Base-by-base conservation (phyloP, 2,329 filamentous ascomycete species). In the Cladosporium phlei region DNA sequence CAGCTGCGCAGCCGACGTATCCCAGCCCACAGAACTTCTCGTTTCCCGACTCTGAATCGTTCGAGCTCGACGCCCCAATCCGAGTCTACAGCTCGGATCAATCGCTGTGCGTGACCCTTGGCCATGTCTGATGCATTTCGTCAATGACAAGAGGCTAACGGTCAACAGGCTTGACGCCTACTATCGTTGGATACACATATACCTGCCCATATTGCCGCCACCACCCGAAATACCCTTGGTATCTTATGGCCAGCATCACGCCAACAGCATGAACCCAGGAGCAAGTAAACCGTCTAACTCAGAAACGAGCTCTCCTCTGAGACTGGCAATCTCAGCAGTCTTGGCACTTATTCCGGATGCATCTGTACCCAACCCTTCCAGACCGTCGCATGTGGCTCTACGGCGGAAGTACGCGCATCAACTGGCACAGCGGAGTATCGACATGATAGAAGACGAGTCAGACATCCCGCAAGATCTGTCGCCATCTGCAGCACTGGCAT, bases 111-210 rank as follows among this genome's bases (percentile, higher is more conserved):
- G 40, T 10, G 3, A 33, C 4, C 17, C 16, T 10, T 2, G 16
- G 12, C 2, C 16, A 11, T 9, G 19, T n/a, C 8, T 8, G 12
- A 32, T 32, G 10, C 3, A 14, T 38, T 27, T 14, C n/a, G 17
- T 10, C 14, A 3, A 21, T 42, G 24, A 19, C 30, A 16, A 52
- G 19, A 9, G 16, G 21, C 21, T 21, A n/a, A 46, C 45, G 48
- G 59, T 7, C 1, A n/a, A 6, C 19, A 72, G 69, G 43, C 60
- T 76, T 16, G 69, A 74, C 48, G 74, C 72, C 3, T 77, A 77
- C 55, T 77, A 77, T 50, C 66, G 72, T 46, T 77, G 70, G 65
- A 72, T 76, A 46, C 74, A 77, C 49, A 68, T 71, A 1, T 76
- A 68, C 48, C 70, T 76, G 14, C 73, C 74, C 3, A 72, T 76